phyloP scores from a whole-genome alignment of 164 flowering plant genomes.

The Taxillus chinensis region DNA sequence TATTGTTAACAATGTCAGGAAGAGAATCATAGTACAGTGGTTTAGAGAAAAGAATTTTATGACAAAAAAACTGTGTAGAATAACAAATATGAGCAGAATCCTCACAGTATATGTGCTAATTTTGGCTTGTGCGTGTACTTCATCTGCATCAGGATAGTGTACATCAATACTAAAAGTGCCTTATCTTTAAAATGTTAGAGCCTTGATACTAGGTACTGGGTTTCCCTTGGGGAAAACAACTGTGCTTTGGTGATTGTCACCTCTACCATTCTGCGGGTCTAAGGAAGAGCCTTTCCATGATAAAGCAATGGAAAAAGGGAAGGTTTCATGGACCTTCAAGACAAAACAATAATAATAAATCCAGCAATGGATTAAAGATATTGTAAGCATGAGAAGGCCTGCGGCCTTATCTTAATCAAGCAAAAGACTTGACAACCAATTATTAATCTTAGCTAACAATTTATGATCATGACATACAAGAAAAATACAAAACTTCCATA shows the following conservation, averaged over 20 bases:
- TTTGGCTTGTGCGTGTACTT: constrained; percentile 50
- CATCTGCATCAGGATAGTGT: constrained; percentile 74
- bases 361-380: too few species aligned
- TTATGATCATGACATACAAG: not conserved
- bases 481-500: not conserved
- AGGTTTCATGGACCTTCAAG: constrained; percentile 22
- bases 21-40: not conserved
- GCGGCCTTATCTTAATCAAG: too few species aligned
- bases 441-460: not conserved
- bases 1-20: not conserved
- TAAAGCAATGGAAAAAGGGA: constrained; percentile 17
- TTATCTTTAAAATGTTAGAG: constrained; percentile 64
- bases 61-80: not conserved
- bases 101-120: constrained; percentile 76
- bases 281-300: constrained; percentile 15
- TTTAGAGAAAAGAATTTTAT: not conserved
- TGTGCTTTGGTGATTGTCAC: constrained; percentile 12
- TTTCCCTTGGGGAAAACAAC: constrained; percentile 63
- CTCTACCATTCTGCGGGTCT: constrained; percentile 13
- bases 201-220: constrained; percentile 71
- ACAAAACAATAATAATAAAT: not conserved
- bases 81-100: not conserved
- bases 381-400: too few species aligned
- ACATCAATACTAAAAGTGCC: constrained; percentile 71
- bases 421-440: not conserved